Base-by-base conservation (phyloP, 164 flowering plant species). In the Stephania cephalantha region DNA sequence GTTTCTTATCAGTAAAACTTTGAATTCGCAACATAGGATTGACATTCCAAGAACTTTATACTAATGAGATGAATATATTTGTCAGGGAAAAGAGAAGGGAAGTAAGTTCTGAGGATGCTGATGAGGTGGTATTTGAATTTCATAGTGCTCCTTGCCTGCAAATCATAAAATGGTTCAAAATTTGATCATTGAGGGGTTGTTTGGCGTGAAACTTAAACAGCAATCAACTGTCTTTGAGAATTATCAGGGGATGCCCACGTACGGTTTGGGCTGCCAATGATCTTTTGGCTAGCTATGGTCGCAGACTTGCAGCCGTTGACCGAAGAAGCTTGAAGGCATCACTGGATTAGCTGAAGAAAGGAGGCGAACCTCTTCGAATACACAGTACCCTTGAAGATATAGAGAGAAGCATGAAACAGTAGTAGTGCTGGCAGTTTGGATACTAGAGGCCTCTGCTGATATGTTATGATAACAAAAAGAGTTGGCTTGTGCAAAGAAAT, bases 31-130 rank as follows among this genome's bases (percentile, higher is more conserved):
- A 50, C 55, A 50, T 1, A 50, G 17, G 15, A 50, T 7, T 3
- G 7, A 1, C 64, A 58, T 17, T 6, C 64, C 64, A 58, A 15
- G 7, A 58, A 58, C 68, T 50, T 53, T 50, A 53, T 55, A 7
- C 72, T 75, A 42, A 75, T 52, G 25, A 2, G 48, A 9, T 55
- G 53, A 69, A 9, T 52, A 35, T 75, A 31, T 67, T 29, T 78
- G 76, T 63, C 79, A 78, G 79, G 79, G 65, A 78, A 69, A 69
- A 73, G 55, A 22, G 29, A 69, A 3, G 73, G 65, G 30, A 78
- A 69, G 48, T 69, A 78, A 73, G 65, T 61, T 22, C 12, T 46
- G 7, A 46, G 18, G n/a, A 13, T 71, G n/a, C 42, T 18, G 61
- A 45, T 18, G 64, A 18, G 35, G 11, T 7, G 61, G 17, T 10